phyloP scores from a whole-genome alignment of 257 asterid genomes.

The Scutellaria galericulata region DNA sequence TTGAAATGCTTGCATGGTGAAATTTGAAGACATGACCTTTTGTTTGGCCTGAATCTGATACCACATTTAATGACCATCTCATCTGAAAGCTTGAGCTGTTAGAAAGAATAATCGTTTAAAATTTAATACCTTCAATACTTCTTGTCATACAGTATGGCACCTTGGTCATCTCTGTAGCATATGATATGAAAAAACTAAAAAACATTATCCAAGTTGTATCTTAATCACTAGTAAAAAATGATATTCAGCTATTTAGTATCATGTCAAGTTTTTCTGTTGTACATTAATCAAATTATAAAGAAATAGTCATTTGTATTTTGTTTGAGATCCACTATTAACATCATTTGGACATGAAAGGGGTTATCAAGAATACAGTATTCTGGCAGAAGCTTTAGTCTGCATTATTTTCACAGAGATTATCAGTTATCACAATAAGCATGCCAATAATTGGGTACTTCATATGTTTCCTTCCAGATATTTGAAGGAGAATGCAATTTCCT shows the following conservation, averaged over 20 bases:
- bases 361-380: slow-evolving; percentile 23
- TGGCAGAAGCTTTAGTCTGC: slow-evolving; percentile 23
- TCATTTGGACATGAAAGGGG: slow-evolving; percentile 17
- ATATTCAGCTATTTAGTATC: slow-evolving; percentile 17
- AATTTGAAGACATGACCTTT: too few relatives aligned
- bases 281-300: not conserved
- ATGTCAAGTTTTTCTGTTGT: slow-evolving; percentile 22
- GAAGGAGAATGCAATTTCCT: slow-evolving; percentile 83
- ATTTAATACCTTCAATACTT: not conserved
- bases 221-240: slow-evolving; percentile 18
- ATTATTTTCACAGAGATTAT: slow-evolving; percentile 31
- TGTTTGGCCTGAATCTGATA: too few relatives aligned
- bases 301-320: not conserved
- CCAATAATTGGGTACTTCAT: slow-evolving; percentile 29
- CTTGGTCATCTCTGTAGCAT: slow-evolving; percentile 6
- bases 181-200: slow-evolving; percentile 3
- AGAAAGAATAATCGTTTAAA: not conserved
- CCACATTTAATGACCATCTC: too few relatives aligned
- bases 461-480: slow-evolving; percentile 65
- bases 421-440: slow-evolving; percentile 25
- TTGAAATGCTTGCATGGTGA: too few relatives aligned
- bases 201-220: slow-evolving; percentile 22
- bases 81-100: slow-evolving; percentile 6
- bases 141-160: not conserved
- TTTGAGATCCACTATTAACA: slow-evolving; percentile 11